phyloP scores from a whole-genome alignment of 495 filamentous ascomycete genomes.

The Cercophora scortea region DNA sequence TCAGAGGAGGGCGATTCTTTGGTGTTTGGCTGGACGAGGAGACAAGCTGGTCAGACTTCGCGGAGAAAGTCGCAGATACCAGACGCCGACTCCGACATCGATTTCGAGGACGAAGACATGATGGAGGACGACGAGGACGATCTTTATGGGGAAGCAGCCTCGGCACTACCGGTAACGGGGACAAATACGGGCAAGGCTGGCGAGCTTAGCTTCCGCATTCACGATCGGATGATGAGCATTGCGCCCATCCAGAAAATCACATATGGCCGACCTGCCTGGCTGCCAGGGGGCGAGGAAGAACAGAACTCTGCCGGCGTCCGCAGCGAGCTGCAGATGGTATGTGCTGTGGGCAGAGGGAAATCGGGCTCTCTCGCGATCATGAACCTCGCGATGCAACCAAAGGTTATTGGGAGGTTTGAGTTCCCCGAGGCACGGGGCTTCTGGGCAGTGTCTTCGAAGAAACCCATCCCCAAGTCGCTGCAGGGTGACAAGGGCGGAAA shows the following conservation, averaged over 20 bases:
- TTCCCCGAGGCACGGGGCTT: constrained; percentile 53
- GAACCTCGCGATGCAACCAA: constrained; percentile 65
- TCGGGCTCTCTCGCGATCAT: constrained; percentile 67
- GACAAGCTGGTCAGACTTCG: constrained; percentile 36
- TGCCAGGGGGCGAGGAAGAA: constrained; percentile 36
- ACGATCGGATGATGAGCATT: constrained; percentile 68
- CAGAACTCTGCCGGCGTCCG: constrained; percentile 33
- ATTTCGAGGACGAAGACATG: constrained; percentile 37
- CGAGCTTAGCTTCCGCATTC: constrained; percentile 63
- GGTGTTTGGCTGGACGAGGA: constrained; percentile 69
- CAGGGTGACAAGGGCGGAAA: constrained; percentile 40
- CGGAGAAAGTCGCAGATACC: constrained; percentile 39
- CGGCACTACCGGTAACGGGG: constrained; percentile 18
- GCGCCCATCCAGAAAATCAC: constrained; percentile 70
- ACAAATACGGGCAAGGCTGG: constrained; percentile 35
- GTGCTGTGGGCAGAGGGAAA: constrained; percentile 58
- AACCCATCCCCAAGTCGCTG: constrained; percentile 46
- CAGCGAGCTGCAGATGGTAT: constrained; percentile 62
- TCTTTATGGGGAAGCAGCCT: constrained; percentile 54
- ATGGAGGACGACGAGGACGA: constrained; percentile 46
- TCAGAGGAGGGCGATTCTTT: constrained; percentile 78
- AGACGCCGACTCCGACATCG: constrained; percentile 48
- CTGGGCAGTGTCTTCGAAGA: constrained; percentile 56
- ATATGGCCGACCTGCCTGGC: constrained; percentile 44
- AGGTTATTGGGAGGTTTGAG: constrained; percentile 51